Evolutionary conservation across 768 basidiomycete species (phyloP), one percentile per base, ranked within the genome.

Genomic region (Tephrocybe sp.): DNA sequence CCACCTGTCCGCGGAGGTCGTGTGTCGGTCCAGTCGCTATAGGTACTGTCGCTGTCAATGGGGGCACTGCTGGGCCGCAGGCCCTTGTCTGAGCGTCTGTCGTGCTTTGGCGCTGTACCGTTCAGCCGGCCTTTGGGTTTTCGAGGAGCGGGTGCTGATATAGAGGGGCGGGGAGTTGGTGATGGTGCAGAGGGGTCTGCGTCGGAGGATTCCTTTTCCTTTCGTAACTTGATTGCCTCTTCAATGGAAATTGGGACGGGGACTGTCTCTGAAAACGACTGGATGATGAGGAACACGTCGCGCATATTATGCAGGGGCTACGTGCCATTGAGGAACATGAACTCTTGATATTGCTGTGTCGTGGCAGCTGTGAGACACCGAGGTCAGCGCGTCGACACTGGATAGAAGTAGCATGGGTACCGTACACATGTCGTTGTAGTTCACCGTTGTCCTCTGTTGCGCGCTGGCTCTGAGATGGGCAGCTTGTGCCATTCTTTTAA

Each of bases 341-440:
- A 85, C 58, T 87, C 84, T 61, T 82, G 80, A 54, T 82, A 82
- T 57, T 80, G 79, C 45, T 77, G 73, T 3, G 79, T 77, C 6
- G 84, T 78, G 30, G 71, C 69, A 27, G 85, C 87, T 89, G 48
- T n/a, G n/a, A n/a, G n/a, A n/a, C n/a, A n/a, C n/a, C n/a, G 24
- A 48, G 18, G 22, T 38, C 24, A 26, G 12, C 57, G 28, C 21
- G 49, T 57, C 38, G 47, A 53, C 46, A 9, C 32, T 21, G 36
- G 24, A 35, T 38, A 37, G 18, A 30, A 48, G 26, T 31, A 35
- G 12, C 16, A 36, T 31, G 51, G n/a, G 19, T 11, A 26, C 67
- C 82, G 49, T 54, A 92, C 91, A 85, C 76, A 92, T 79, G 63
- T 94, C 89, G 32, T 76, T 73, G 55, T 92, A 89, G 45, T 79